Evolutionary conservation across 257 asterid species (phyloP).

Genomic region (Jaltomata sinuosa): DNA sequence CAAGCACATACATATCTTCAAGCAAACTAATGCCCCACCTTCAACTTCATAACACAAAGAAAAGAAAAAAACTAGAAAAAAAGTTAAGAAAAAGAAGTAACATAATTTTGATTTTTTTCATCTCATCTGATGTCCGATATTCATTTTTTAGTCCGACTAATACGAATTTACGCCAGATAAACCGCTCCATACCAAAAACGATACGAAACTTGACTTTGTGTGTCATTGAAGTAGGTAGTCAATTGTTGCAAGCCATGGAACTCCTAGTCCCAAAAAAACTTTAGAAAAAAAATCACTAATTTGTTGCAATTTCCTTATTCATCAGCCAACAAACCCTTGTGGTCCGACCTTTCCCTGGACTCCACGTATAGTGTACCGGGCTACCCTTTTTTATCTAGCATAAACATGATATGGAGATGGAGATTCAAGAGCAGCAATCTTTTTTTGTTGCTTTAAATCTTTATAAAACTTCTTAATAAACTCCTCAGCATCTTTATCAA

Average conservation of each 20-base stretch:
- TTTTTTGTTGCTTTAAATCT: slow-evolving; percentile 37
- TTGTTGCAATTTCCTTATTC: neutral
- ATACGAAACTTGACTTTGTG: neutral
- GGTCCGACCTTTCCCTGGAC: neutral
- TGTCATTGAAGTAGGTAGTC: neutral
- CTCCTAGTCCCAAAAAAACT: too few relatives aligned
- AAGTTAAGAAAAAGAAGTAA: neutral
- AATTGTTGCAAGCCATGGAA: neutral
- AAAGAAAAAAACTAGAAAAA: neutral
- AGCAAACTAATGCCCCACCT: neutral
- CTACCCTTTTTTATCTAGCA: slow-evolving; percentile 7
- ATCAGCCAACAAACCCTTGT: too few relatives aligned
- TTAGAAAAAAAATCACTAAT: neutral
- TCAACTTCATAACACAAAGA: neutral
- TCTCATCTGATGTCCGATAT: neutral
- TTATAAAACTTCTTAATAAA: slow-evolving; percentile 38
- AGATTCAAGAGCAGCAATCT: slow-evolving; percentile 25
- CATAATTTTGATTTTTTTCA: neutral
- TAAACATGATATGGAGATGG: slow-evolving; percentile 38
- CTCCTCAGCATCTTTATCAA: slow-evolving; percentile 41
- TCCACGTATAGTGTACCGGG: neutral
- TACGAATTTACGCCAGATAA: neutral
- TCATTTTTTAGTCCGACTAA: neutral
- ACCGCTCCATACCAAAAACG: neutral
- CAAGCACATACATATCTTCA: neutral